Conservation (phyloP, 768 basidiomycete genomes). For the Rickenella mellea region DNA sequence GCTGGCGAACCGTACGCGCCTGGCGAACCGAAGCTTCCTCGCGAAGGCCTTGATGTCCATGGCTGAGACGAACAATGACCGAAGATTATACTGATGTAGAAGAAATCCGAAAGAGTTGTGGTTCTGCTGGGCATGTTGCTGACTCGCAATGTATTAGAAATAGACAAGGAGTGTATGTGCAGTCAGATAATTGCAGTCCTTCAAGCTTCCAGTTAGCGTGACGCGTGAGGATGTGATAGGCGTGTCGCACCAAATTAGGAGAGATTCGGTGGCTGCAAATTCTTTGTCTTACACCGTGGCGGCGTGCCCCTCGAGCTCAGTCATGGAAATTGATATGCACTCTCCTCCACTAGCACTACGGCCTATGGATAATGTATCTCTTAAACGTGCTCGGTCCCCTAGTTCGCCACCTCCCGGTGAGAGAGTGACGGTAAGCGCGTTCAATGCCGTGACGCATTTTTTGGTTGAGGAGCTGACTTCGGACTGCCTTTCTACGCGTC, state of each 20-base stretch:
- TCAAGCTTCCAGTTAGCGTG: background rate
- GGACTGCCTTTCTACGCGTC: background rate
- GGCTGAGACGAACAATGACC: conserved; percentile 25
- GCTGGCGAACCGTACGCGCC: conserved; percentile 59
- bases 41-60: conserved; percentile 48
- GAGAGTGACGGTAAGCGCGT: conserved; percentile 41
- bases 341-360: conserved; percentile 29
- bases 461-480: background rate
- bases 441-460: background rate
- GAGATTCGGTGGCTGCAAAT: background rate
- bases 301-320: conserved; percentile 18
- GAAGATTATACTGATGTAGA: conserved; percentile 6
- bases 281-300: conserved; percentile 4
- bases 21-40: conserved; percentile 66
- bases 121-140: conserved; percentile 5
- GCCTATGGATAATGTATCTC: conserved; percentile 16
- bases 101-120: conserved; percentile 9
- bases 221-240: background rate
- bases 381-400: conserved; percentile 57
- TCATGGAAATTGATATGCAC: conserved; percentile 53
- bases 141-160: conserved; percentile 5
- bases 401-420: conserved; percentile 36
- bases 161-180: background rate
- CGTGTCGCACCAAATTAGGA: conserved; percentile 1
- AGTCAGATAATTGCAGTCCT: conserved; percentile 3